Conservation (phyloP, 139 green algal species). For the Edaphochlamys debaryana region DNA sequence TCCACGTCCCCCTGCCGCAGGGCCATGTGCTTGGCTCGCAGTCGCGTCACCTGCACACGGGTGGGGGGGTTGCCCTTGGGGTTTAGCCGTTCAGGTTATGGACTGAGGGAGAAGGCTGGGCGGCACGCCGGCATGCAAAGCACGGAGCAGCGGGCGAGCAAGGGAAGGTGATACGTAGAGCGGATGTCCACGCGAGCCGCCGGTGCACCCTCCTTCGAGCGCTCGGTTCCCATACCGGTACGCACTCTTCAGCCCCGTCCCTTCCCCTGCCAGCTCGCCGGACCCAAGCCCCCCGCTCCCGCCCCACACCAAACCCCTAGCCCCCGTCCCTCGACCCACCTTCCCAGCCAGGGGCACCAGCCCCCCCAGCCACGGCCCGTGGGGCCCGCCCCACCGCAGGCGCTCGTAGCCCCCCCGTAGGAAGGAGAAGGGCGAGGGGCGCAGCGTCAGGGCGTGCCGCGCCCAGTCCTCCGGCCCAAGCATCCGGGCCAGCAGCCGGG, state of each 20-base stretch:
- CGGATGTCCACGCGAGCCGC: too few relatives aligned
- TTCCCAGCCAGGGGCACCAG: background rate
- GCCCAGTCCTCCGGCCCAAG: background rate
- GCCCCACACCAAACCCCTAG: too few relatives aligned
- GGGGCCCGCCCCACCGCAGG: constrained; percentile 8
- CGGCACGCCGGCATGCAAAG: too few relatives aligned
- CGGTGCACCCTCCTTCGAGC: too few relatives aligned
- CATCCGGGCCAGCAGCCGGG: background rate
- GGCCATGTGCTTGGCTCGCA: constrained; percentile 5
- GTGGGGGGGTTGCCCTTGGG: too few relatives aligned
- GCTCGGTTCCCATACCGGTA: background rate
- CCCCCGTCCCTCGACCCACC: background rate
- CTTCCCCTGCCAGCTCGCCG: too few relatives aligned
- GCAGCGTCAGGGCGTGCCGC: constrained; percentile 26
- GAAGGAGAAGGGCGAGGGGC: constrained; percentile 29
- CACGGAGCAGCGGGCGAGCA: too few relatives aligned
- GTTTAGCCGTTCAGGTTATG: too few relatives aligned
- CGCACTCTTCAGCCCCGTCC: too few relatives aligned
- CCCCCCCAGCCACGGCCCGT: background rate
- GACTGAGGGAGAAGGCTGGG: background rate
- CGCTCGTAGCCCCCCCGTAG: background rate
- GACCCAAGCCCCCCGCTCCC: too few relatives aligned
- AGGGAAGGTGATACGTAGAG: too few relatives aligned
- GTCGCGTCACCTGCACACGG: background rate
- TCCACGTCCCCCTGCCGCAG: background rate